phyloP scores from a whole-genome alignment of 176 grass and related monocot genomes.

The Triticum timopheevii region DNA sequence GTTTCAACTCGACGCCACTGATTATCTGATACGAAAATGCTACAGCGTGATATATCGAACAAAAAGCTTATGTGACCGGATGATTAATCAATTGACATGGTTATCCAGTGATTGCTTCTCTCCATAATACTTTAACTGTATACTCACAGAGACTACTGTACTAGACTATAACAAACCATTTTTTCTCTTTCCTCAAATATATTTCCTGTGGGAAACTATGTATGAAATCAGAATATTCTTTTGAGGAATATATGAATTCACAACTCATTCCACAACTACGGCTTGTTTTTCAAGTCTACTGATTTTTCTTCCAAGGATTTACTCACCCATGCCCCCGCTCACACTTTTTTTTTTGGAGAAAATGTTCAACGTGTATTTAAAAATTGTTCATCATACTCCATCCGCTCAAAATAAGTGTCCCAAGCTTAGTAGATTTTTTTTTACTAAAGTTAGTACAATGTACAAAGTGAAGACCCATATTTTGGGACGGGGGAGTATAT shows the following conservation, averaged over 20 bases:
- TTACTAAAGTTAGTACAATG: too few relatives aligned
- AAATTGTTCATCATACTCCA: too few relatives aligned
- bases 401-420: too few relatives aligned
- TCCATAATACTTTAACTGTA: not conserved
- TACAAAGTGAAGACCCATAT: too few relatives aligned
- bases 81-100: not conserved
- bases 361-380: too few relatives aligned
- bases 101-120: not conserved
- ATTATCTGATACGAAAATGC: slow-evolving; percentile 2
- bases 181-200: not conserved
- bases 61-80: not conserved
- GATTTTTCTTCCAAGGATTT: not conserved
- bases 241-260: too few relatives aligned
- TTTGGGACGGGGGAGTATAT: too few relatives aligned
- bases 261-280: not conserved
- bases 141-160: too few relatives aligned
- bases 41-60: not conserved
- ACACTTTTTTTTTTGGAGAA: too few relatives aligned
- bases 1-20: not conserved
- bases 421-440: too few relatives aligned
- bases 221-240: not conserved
- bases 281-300: not conserved
- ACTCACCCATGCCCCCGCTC: not conserved
- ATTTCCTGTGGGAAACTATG: not conserved
- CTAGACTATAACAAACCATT: not conserved